Evolutionary conservation across 306 rosid species (phyloP).

Genomic region (Vigna hirtella): DNA sequence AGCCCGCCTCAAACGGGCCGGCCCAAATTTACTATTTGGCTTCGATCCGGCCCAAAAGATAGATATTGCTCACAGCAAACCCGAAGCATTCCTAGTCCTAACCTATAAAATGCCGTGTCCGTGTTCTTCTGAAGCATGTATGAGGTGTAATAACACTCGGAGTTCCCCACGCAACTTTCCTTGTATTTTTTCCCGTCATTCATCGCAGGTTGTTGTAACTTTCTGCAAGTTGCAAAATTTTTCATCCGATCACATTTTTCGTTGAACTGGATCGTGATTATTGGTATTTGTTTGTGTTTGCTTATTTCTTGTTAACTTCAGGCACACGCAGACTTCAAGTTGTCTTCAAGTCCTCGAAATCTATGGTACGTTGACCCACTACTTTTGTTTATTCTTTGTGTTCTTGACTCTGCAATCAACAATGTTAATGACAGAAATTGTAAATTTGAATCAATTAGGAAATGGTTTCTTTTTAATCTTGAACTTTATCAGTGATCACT

Average conservation of each 20-base stretch:
- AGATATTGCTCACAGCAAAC: not conserved
- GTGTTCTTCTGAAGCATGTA: slow-evolving; percentile 3
- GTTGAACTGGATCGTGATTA: not conserved
- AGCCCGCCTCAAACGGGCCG: not conserved
- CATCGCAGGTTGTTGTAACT: not conserved
- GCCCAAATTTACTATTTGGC: not conserved
- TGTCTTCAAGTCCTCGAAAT: slow-evolving; percentile 23
- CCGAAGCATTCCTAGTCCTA: not conserved
- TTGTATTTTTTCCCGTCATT: not conserved
- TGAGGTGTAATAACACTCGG: not conserved
- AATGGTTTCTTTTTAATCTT: not conserved
- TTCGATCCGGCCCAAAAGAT: not conserved
- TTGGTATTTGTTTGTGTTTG: slow-evolving; percentile 16
- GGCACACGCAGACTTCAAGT: slow-evolving; percentile 18
- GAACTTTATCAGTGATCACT: not conserved
- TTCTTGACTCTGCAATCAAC: not conserved
- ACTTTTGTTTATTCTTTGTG: not conserved
- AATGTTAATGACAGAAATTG: not conserved
- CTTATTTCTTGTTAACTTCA: slow-evolving; percentile 30
- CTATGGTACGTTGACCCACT: slow-evolving; percentile 47
- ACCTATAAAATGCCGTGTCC: slow-evolving; percentile 30
- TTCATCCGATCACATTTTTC: not conserved
- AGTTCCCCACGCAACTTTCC: not conserved
- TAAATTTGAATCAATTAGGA: slow-evolving; percentile 8
- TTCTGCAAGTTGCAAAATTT: not conserved